Base-by-base conservation (phyloP, 176 grass and related monocot species). In the Eragrostis curvula region DNA sequence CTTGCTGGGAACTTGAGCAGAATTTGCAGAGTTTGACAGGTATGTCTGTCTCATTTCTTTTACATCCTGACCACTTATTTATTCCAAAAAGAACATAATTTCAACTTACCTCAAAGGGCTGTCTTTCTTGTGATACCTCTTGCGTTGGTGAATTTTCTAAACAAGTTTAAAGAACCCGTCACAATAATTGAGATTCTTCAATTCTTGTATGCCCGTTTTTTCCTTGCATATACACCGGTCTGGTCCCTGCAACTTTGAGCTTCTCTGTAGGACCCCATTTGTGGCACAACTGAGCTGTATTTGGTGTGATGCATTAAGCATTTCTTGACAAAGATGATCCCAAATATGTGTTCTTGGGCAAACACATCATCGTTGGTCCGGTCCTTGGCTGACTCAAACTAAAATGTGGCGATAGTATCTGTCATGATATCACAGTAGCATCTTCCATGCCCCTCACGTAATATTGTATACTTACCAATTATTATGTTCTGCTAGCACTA, bases 1-100 rank as follows among this genome's bases (percentile, higher is more conserved):
- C 87, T 68, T 93, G 90, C 72, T 93, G 90, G 87, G 90, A 93
- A 82, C 87, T 93, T 13, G 90, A 93, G 77, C 90, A 93, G 84
- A 86, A 88, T 39, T 71, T 93, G 29, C 90, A 93, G 83, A 93
- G 90, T 66, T 75, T 93, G 70, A 93, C 90, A 84, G 90, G 90
- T 93, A 47, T n/a, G n/a, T n/a, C 24, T 42, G 24, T 28, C 23
- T 5, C 23, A 24, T 68, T 50, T 18, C 8, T 57, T 36, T 41
- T 8, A 55, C 18, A 55, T 68, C 29, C 9, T 51, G 27, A 2
- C 25, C 44, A 21, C 30, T 30, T 46, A 24, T 42, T 65, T 49
- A n/a, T 67, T 66, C 66, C 24, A 68, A 40, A 36, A 36, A 30
- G 36, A 12, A 45, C 9, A 5, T 36, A 41, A 52, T 25, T 29